phyloP scores from a whole-genome alignment of 257 asterid species.

The Echium plantagineum region DNA sequence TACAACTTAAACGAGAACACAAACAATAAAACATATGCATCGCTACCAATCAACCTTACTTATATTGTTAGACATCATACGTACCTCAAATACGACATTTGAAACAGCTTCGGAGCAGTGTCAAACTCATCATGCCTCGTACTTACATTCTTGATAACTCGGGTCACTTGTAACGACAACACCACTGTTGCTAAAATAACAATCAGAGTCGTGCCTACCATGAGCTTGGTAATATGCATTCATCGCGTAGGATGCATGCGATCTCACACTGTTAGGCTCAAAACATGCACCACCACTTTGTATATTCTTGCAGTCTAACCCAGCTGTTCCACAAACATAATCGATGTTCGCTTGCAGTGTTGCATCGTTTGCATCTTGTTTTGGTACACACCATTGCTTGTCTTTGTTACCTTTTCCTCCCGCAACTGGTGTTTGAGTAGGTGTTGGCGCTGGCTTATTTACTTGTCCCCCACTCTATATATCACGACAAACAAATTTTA shows the following conservation, averaged over 20 bases:
- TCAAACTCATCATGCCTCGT: neutral
- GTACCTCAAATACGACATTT: neutral
- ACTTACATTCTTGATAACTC: slow-evolving; percentile 14
- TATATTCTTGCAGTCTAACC: slow-evolving; percentile 33
- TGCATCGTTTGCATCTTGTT: slow-evolving; percentile 18
- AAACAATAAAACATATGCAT: too few species aligned
- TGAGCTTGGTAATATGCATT: slow-evolving; percentile 36
- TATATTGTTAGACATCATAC: neutral
- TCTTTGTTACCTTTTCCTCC: neutral
- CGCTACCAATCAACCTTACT: too few species aligned
- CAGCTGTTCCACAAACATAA: slow-evolving; percentile 23
- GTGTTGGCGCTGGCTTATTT: slow-evolving; percentile 3
- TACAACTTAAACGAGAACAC: too few species aligned
- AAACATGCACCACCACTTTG: slow-evolving; percentile 35
- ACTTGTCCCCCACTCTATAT: slow-evolving; percentile 11
- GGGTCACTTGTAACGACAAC: slow-evolving; percentile 22
- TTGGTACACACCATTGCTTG: slow-evolving; percentile 34
- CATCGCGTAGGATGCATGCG: slow-evolving; percentile 42
- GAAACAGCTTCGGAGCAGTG: neutral
- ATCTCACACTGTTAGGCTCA: slow-evolving; percentile 25
- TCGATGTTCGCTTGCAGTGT: slow-evolving; percentile 36
- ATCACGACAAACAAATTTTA: neutral
- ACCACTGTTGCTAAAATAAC: slow-evolving; percentile 25
- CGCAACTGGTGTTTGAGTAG: slow-evolving; percentile 15
- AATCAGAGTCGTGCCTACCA: slow-evolving; percentile 23